These are phyloP conservation scores for Holtermannia corniformis DNA, from an alignment of 768 basidiomycete genomes.

Conservation along the genomic window DNA sequence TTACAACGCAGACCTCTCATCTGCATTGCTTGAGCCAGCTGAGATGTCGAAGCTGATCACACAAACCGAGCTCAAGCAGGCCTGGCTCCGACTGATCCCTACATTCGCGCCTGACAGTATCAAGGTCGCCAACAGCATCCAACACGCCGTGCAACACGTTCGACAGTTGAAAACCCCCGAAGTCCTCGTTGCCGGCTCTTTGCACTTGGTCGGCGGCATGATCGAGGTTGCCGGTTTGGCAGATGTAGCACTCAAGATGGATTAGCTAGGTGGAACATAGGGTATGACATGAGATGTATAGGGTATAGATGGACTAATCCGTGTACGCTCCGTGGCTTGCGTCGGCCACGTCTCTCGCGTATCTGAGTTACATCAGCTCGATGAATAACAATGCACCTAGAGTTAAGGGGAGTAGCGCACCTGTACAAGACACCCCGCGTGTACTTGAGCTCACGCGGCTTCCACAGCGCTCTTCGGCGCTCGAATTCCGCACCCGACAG, in stretches of 20 bases:
- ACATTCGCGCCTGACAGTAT: constrained; percentile 54
- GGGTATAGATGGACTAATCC: neutral
- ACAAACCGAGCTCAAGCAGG: constrained; percentile 64
- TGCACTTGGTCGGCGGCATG: constrained; percentile 87
- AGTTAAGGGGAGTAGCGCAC: constrained; percentile 36
- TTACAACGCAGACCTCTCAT: constrained; percentile 59
- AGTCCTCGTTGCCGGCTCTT: constrained; percentile 81
- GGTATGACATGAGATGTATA: neutral
- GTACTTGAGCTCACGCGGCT: constrained; percentile 56
- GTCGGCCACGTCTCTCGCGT: constrained; percentile 72
- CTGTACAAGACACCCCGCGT: constrained; percentile 65
- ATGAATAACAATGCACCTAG: no score
- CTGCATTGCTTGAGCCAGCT: constrained; percentile 53
- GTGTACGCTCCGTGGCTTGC: constrained; percentile 11
- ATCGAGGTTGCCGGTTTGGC: constrained; percentile 81
- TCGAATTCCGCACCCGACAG: constrained; percentile 60
- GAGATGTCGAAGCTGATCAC: constrained; percentile 60
- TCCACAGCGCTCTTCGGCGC: constrained; percentile 58
- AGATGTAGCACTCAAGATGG: constrained; percentile 42
- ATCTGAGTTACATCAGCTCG: neutral
- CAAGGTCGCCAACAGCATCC: constrained; percentile 75
- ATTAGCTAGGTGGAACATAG: no score
- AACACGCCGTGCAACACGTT: constrained; percentile 71
- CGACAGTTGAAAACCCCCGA: constrained; percentile 46
- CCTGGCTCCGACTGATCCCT: constrained; percentile 61